phyloP scores from a whole-genome alignment of 2,329 filamentous ascomycete genomes.

The Microdochium nivale region DNA sequence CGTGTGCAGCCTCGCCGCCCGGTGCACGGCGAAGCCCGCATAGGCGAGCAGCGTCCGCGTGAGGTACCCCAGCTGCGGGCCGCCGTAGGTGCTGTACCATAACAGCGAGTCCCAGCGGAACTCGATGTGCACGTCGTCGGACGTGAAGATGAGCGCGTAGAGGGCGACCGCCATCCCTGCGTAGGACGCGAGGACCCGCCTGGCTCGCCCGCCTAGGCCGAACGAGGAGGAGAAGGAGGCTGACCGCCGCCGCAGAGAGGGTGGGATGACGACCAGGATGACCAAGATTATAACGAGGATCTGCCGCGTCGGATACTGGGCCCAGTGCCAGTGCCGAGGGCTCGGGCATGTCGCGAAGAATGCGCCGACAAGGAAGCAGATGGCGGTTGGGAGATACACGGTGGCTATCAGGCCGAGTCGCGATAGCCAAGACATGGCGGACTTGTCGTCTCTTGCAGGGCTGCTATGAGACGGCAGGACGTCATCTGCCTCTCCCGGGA shows the following conservation, averaged over 20 bases:
- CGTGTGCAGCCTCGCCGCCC: background rate
- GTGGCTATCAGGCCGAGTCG: background rate
- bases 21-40: background rate
- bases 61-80: background rate
- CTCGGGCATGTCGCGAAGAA: background rate
- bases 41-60: background rate
- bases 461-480: background rate
- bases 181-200: background rate
- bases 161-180: background rate
- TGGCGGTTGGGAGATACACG: background rate
- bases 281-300: background rate
- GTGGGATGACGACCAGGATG: background rate
- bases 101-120: background rate
- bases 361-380: background rate
- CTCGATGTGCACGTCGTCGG: background rate
- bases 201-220: background rate
- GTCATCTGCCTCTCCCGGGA: background rate
- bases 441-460: background rate
- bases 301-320: background rate
- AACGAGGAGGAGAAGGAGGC: background rate
- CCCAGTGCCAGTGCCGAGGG: background rate
- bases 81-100: background rate
- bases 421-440: background rate
- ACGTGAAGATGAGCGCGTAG: background rate
- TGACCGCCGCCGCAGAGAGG: background rate